phyloP scores from a whole-genome alignment of 768 basidiomycete species.

The Cytidiella melzeri region DNA sequence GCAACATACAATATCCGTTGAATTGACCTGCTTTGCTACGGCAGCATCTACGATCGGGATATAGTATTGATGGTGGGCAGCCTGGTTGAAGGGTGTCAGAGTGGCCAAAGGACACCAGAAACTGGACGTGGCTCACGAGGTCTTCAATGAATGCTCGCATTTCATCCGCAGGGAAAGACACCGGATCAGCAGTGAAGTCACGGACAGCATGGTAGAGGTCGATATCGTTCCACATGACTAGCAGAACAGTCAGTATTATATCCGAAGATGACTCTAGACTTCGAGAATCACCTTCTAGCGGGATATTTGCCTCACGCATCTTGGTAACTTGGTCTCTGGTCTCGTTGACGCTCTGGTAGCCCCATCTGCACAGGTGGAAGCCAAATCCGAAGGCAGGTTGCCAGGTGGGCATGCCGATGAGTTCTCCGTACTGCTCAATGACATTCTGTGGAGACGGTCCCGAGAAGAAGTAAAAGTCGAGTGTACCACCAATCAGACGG shows the following conservation, averaged over 20 bases:
- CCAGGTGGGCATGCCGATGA: constrained; percentile 66
- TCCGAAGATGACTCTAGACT: not conserved
- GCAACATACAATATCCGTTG: constrained; percentile 48
- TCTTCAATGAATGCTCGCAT: constrained; percentile 47
- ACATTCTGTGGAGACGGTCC: constrained; percentile 47
- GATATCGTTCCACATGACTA: constrained; percentile 78
- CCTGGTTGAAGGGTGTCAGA: too few relatives aligned
- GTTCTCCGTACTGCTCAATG: constrained; percentile 61
- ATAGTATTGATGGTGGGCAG: constrained; percentile 45
- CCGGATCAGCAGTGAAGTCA: constrained; percentile 66
- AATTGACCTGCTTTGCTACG: constrained; percentile 49
- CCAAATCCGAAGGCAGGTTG: constrained; percentile 75
- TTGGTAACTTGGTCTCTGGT: constrained; percentile 46
- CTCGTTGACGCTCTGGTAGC: constrained; percentile 47
- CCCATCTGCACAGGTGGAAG: constrained; percentile 68
- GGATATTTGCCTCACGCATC: constrained; percentile 65
- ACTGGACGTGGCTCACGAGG: constrained; percentile 49
- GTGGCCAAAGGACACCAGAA: too few relatives aligned
- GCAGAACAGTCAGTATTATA: constrained; percentile 1
- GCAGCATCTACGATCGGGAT: constrained; percentile 70
- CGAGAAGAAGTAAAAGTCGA: constrained; percentile 75
- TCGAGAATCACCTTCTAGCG: constrained; percentile 55
- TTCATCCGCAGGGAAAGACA: constrained; percentile 51
- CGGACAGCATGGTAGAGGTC: constrained; percentile 64
- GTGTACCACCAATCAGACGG: constrained; percentile 64